Conservation (phyloP, 2,329 filamentous ascomycete species). For the Exserohilum rostratum region DNA sequence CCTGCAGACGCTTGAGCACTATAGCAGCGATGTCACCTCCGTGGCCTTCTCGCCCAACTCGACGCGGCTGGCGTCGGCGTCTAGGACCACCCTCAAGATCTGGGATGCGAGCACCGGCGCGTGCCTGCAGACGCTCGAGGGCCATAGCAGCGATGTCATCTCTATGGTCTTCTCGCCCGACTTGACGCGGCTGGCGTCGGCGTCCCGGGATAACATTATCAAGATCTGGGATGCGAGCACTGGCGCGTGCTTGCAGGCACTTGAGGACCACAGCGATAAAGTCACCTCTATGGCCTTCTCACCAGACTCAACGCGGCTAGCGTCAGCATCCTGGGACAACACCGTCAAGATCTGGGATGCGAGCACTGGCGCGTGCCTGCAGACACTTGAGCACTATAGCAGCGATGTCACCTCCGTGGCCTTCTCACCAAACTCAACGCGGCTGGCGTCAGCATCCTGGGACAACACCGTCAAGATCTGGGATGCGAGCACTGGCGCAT, state of each 20-base stretch:
- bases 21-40: too few species aligned
- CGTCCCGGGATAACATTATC: constrained; percentile 13
- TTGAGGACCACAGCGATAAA: not conserved
- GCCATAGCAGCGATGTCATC: not conserved
- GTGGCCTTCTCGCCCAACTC: too few species aligned
- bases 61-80: too few species aligned
- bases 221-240: too few species aligned
- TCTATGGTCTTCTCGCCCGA: constrained; percentile 20
- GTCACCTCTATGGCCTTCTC: not conserved
- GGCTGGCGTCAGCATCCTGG: constrained; percentile 5
- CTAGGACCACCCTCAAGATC: constrained; percentile 11
- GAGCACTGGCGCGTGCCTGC: too few species aligned
- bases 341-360: too few species aligned
- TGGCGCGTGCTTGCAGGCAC: not conserved
- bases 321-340: too few species aligned
- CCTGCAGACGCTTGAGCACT: too few species aligned
- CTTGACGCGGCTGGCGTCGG: constrained; percentile 5
- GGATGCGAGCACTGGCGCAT: too few species aligned
- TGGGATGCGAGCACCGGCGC: too few species aligned
- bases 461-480: too few species aligned
- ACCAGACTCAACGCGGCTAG: not conserved
- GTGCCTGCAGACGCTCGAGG: not conserved
- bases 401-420: not conserved
- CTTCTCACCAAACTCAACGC: constrained; percentile 22
- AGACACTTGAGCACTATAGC: not conserved